Evolutionary conservation across 2,329 filamentous ascomycete species (phyloP), one percentile per base, ranked within the genome.

Genomic region (Alternaria ventricosa): DNA sequence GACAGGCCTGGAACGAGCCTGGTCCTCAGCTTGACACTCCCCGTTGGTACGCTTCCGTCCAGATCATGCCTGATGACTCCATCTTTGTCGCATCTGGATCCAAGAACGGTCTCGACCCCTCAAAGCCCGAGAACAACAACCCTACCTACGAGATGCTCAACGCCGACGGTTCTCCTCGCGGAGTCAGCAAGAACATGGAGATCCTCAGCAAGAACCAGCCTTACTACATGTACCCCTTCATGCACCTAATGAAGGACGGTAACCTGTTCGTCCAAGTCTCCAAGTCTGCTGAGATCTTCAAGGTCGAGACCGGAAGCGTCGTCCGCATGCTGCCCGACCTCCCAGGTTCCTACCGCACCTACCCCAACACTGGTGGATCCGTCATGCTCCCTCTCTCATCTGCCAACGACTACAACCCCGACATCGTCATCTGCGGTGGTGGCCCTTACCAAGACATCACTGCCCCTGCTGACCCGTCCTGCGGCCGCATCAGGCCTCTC

Each of bases 141-240:
- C 87, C 87, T 3, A 89, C 87, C 2, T 89, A 88, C 72, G 87
- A 89, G 71, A 83, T 88, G 25, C 78, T 89, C n/a, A 83, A 85
- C 61, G 64, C 78, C 27, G 70, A 82, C 45, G 87, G 85, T 60
- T 74, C 82, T 46, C 81, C 83, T 4, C 76, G 80, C 49, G 86
- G 86, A 51, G 73, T 77, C 18, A 87, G 81, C 70, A 81, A 84
- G 46, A 75, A 77, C 9, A 82, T 89, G 81, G 83, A 85, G 5
- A 86, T 89, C 41, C 79, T 89, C 23, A 80, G 79, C 58, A 84
- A 84, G 72, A 87, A 87, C 67, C 86, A 88, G 74, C 87, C 87
- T 13, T 89, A 89, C 78, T 89, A 87, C 77, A 88, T 88, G 87
- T 89, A 89, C 71, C 87, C 87, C 4, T 89, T 89, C 75, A 77